Conservation (phyloP, 169 alveolate species). For the Plasmodium blacklocki region DNA sequence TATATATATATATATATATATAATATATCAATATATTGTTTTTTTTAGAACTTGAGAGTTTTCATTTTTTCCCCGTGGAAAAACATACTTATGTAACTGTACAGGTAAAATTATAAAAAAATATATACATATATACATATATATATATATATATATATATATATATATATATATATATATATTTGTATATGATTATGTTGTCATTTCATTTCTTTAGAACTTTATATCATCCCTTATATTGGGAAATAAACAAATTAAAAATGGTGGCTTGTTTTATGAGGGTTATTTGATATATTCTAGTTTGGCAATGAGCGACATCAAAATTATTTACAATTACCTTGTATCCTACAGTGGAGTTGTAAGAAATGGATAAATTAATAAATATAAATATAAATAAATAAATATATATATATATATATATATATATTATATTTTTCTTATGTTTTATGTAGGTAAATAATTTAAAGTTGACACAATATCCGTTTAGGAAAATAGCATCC, state of each 20-base stretch:
- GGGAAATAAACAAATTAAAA: constrained; percentile 38
- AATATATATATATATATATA: background rate
- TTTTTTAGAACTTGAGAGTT: constrained; percentile 52
- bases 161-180: background rate
- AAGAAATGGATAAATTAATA: background rate
- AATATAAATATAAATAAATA: background rate
- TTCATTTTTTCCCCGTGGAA: constrained; percentile 64
- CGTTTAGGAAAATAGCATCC: constrained; percentile 68
- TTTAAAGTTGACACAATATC: constrained; percentile 41
- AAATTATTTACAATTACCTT: constrained; percentile 56
- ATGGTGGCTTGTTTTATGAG: constrained; percentile 48
- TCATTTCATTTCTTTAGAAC: constrained; percentile 8
- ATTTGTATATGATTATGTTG: background rate
- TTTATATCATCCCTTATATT: constrained; percentile 47
- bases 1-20: background rate
- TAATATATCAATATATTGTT: background rate
- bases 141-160: background rate
- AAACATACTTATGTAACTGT: constrained; percentile 58
- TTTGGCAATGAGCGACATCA: constrained; percentile 38
- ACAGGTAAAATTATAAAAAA: constrained; percentile 26
- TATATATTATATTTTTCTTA: background rate
- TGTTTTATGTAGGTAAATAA: constrained; percentile 45
- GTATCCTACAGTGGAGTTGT: constrained; percentile 65
- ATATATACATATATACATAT: too few species aligned
- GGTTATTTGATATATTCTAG: constrained; percentile 67